These are phyloP conservation scores for Musa acuminata DNA, from an alignment of 176 grass and related monocot genomes.

Conservation along the genomic window DNA sequence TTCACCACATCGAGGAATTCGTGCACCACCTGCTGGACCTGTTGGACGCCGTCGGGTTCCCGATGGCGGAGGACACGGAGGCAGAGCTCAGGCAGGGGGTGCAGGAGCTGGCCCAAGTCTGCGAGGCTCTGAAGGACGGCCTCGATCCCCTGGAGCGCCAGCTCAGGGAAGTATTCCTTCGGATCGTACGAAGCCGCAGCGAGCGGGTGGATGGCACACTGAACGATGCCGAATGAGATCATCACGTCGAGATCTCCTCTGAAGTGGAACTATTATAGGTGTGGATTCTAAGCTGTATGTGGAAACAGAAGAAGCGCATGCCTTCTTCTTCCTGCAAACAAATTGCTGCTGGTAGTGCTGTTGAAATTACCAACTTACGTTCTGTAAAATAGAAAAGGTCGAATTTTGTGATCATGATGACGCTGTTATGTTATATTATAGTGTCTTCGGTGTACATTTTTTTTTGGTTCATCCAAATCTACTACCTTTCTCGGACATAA, in stretches of 20 bases:
- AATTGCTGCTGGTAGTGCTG: too few relatives aligned
- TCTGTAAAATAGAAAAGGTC: too few relatives aligned
- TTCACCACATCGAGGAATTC: slow-evolving; percentile 5
- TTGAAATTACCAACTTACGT: too few relatives aligned
- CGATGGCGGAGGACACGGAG: not conserved
- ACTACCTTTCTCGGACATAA: too few relatives aligned
- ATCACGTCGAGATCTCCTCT: not conserved
- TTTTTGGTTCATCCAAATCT: too few relatives aligned
- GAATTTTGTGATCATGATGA: too few relatives aligned
- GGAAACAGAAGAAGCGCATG: too few relatives aligned
- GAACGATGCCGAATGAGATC: not conserved
- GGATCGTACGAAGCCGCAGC: slow-evolving; percentile 2
- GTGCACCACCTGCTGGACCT: not conserved
- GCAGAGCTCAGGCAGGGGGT: slow-evolving; percentile 2
- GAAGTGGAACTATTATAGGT: too few relatives aligned
- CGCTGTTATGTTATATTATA: too few relatives aligned
- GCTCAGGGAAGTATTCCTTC: slow-evolving; percentile 5
- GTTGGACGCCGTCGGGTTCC: not conserved
- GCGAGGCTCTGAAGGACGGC: not conserved
- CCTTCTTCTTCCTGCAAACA: too few relatives aligned
- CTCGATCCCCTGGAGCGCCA: slow-evolving; percentile 10
- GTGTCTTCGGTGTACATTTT: too few relatives aligned
- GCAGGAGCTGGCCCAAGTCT: slow-evolving; percentile 8
- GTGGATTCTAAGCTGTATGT: too few relatives aligned
- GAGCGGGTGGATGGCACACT: not conserved